phyloP scores from a whole-genome alignment of 495 filamentous ascomycete genomes.

The Podospora appendiculata region DNA sequence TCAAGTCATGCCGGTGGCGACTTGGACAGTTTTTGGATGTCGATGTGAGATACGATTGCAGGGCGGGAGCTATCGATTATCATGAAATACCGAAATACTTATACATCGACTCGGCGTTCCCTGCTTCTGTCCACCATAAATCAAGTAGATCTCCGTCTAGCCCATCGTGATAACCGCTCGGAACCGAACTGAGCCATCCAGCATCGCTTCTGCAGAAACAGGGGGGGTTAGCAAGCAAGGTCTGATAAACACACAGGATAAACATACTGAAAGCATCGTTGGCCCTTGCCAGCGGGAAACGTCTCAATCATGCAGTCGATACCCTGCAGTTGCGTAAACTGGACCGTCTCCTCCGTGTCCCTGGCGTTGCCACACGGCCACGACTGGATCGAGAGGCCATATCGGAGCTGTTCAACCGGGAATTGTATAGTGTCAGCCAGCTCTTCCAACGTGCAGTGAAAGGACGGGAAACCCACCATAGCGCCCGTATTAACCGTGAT shows the following conservation, averaged over 20 bases:
- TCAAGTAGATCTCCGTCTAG: too few relatives aligned
- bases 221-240: not conserved
- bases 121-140: too few relatives aligned
- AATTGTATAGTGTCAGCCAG: not conserved
- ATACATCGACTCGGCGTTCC: too few relatives aligned
- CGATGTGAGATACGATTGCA: too few relatives aligned
- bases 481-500: constrained; percentile 2
- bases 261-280: constrained; percentile 40
- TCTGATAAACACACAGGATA: not conserved
- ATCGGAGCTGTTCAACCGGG: constrained; percentile 1
- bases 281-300: constrained; percentile 48
- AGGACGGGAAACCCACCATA: constrained; percentile 4
- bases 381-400: constrained; percentile 42
- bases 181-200: constrained; percentile 1
- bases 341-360: constrained; percentile 60
- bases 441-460: too few relatives aligned
- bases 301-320: constrained; percentile 58
- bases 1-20: too few relatives aligned
- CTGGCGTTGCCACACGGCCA: constrained; percentile 57
- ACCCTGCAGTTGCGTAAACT: constrained; percentile 47
- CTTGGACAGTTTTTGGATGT: too few relatives aligned
- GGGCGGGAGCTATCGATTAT: too few relatives aligned
- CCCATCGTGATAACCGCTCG: not conserved
- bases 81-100: too few relatives aligned
- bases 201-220: not conserved